phyloP scores from a whole-genome alignment of 2,329 filamentous ascomycete species.

The Beauveria sp. region DNA sequence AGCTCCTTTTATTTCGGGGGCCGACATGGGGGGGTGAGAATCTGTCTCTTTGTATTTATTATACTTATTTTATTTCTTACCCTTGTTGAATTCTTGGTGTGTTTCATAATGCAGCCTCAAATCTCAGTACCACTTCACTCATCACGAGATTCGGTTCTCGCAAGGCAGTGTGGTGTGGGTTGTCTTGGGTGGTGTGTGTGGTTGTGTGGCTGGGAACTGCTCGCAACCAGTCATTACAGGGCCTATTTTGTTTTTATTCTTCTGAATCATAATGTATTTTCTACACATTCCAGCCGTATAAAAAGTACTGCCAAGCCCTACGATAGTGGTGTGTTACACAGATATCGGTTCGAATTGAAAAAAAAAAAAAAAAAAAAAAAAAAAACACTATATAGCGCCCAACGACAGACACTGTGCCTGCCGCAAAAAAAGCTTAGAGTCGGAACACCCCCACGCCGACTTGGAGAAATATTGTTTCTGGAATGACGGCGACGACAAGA shows the following conservation, averaged over 20 bases:
- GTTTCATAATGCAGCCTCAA: not conserved
- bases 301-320: too few species aligned
- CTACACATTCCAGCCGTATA: too few species aligned
- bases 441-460: not conserved
- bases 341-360: not conserved
- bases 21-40: not conserved
- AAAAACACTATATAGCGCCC: not conserved
- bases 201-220: too few species aligned
- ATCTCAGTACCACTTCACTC: not conserved
- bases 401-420: not conserved
- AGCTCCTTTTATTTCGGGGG: not conserved
- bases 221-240: too few species aligned
- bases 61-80: too few species aligned
- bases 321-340: not conserved
- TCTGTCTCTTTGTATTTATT: not conserved
- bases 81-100: not conserved
- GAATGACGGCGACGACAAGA: not conserved
- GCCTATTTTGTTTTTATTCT: too few species aligned
- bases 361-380: not conserved
- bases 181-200: too few species aligned
- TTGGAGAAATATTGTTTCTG: not conserved
- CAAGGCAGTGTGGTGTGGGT: not conserved
- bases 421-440: not conserved
- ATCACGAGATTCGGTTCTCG: not conserved
- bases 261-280: too few species aligned